Conservation (phyloP, 257 asterid genomes). For the Rubia yunnanensis region DNA sequence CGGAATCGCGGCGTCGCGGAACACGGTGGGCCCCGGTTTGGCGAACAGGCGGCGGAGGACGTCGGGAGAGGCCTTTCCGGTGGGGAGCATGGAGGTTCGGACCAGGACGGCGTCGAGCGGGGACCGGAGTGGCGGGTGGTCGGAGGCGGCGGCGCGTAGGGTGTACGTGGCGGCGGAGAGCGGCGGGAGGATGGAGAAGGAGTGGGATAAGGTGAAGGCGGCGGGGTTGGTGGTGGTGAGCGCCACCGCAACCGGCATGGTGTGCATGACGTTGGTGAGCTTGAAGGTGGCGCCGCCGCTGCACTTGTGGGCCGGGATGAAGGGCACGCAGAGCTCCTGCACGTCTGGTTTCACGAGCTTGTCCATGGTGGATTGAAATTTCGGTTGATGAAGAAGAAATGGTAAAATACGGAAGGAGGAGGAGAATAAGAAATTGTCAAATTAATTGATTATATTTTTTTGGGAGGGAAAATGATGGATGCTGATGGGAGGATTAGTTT, state of each 20-base stretch:
- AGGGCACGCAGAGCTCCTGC: constrained; percentile 29
- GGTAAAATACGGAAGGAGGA: background rate
- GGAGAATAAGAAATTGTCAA: no score
- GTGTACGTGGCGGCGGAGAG: constrained; percentile 46
- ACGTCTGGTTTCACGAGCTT: constrained; percentile 58
- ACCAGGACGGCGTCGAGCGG: constrained; percentile 40
- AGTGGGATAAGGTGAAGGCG: constrained; percentile 34
- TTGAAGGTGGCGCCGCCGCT: constrained; percentile 40
- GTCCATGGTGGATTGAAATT: constrained; percentile 63
- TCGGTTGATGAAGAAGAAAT: background rate
- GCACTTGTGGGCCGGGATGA: constrained; percentile 39
- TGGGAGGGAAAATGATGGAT: background rate
- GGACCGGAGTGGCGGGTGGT: constrained; percentile 47
- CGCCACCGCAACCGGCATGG: constrained; percentile 75
- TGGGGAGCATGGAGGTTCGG: constrained; percentile 66
- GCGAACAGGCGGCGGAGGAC: constrained; percentile 59
- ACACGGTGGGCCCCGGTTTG: constrained; percentile 50
- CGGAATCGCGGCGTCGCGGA: constrained; percentile 55
- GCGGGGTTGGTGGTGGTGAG: constrained; percentile 50
- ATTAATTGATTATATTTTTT: no score
- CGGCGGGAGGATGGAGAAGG: constrained; percentile 52
- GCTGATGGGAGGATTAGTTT: constrained; percentile 1
- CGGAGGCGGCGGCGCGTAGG: constrained; percentile 12
- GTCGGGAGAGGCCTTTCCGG: constrained; percentile 57
- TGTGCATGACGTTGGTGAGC: constrained; percentile 68